Conservation (phyloP, 257 asterid genomes). For the Paulownia fortunei region DNA sequence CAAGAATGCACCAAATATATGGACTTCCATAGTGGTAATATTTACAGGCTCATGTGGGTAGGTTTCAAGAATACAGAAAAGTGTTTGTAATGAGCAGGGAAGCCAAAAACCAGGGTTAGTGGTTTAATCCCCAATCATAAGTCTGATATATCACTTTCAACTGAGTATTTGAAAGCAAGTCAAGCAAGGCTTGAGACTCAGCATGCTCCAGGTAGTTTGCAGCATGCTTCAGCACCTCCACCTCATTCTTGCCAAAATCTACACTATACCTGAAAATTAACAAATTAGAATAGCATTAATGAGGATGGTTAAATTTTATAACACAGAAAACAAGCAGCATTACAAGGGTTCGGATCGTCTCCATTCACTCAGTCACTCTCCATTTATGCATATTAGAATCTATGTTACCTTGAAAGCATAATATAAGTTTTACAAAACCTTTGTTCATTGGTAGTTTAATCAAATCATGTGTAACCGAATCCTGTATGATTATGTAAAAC, state of each 20-base stretch:
- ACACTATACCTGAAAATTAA: conserved; percentile 62
- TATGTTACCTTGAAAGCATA: no score
- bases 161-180: conserved; percentile 64
- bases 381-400: no score
- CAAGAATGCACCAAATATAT: no score
- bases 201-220: conserved; percentile 68
- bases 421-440: no score
- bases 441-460: no score
- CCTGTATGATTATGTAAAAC: no score
- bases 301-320: background rate
- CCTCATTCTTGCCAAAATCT: conserved; percentile 83
- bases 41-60: background rate
- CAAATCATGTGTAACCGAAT: no score
- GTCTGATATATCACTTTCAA: conserved; percentile 67
- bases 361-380: no score
- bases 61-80: background rate
- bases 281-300: background rate
- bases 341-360: no score
- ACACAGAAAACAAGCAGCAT: background rate
- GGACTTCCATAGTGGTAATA: no score
- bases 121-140: conserved; percentile 82
- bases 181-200: conserved; percentile 65
- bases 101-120: conserved; percentile 35
- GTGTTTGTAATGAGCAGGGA: background rate
- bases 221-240: conserved; percentile 84